These are phyloP conservation scores for Gyrodon lividus DNA, from an alignment of 768 basidiomycete genomes.

Conservation along the genomic window DNA sequence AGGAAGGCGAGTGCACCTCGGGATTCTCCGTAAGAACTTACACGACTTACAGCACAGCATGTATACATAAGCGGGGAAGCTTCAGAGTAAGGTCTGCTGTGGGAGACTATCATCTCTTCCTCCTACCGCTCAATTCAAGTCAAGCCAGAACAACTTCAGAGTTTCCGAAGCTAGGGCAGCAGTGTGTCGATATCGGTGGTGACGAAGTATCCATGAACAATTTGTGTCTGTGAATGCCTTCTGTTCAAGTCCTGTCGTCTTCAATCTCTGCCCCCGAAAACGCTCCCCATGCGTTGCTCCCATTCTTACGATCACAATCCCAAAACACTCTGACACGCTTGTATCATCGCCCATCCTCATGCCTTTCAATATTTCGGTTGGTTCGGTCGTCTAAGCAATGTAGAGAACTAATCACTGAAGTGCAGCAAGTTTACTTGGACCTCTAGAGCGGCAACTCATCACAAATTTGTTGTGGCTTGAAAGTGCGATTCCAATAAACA, in stretches of 20 bases:
- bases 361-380: constrained; percentile 87
- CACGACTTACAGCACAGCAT: too few relatives aligned
- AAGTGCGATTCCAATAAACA: constrained; percentile 59
- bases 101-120: too few relatives aligned
- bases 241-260: constrained; percentile 19
- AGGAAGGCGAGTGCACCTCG: too few relatives aligned
- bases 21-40: too few relatives aligned
- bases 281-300: constrained; percentile 64
- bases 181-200: not conserved
- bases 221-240: constrained; percentile 20
- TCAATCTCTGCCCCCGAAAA: constrained; percentile 15
- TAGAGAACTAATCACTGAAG: constrained; percentile 4
- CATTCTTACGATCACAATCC: constrained; percentile 80
- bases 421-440: constrained; percentile 60
- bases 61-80: too few relatives aligned
- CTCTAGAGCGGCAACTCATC: constrained; percentile 79
- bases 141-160: not conserved
- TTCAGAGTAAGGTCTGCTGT: too few relatives aligned
- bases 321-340: constrained; percentile 75
- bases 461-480: constrained; percentile 92
- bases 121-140: too few relatives aligned
- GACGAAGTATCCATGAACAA: not conserved
- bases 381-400: constrained; percentile 12
- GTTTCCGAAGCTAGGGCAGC: not conserved
- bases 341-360: constrained; percentile 84